Conservation (phyloP, 2,329 filamentous ascomycete species). For the Neofusicoccum laricinum region DNA sequence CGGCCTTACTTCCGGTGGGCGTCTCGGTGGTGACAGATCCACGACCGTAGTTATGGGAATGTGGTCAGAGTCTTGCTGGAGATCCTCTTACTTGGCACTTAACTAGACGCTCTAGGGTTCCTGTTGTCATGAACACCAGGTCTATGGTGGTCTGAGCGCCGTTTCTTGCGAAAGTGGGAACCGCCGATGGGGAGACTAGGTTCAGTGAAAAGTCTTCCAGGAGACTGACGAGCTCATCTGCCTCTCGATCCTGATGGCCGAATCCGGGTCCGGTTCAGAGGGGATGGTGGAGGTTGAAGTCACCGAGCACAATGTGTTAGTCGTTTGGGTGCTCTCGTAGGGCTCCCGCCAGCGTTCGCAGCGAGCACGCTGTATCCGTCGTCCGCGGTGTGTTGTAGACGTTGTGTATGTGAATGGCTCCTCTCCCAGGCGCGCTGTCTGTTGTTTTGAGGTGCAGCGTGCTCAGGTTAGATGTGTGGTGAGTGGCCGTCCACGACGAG, state of each 20-base stretch:
- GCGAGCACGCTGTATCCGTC: conserved; percentile 12
- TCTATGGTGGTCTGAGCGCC: too few species aligned
- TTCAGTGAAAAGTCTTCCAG: neutral
- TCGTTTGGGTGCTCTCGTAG: conserved; percentile 3
- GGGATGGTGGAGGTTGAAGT: conserved; percentile 19
- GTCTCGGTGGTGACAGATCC: too few species aligned
- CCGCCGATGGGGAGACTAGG: neutral
- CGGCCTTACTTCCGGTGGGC: too few species aligned
- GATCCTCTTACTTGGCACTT: too few species aligned
- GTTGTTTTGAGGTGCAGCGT: conserved; percentile 17
- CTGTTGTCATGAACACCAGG: too few species aligned
- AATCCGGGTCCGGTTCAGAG: neutral
- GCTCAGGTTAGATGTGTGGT: conserved; percentile 21
- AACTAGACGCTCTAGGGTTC: too few species aligned
- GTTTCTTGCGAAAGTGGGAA: neutral
- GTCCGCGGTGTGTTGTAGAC: conserved; percentile 22
- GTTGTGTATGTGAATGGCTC: conserved; percentile 20
- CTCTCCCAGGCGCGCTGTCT: neutral
- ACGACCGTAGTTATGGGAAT: too few species aligned
- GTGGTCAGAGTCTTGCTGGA: too few species aligned
- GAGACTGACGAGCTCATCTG: neutral
- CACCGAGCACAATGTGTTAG: conserved; percentile 16
- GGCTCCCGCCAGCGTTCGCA: neutral
- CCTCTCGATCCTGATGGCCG: neutral
- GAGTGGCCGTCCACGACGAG: conserved; percentile 19